Evolutionary conservation across 2,329 filamentous ascomycete genomes (phyloP), one percentile per base, ranked within the genome.

Genomic region (Plectosphaerella cucumerina): DNA sequence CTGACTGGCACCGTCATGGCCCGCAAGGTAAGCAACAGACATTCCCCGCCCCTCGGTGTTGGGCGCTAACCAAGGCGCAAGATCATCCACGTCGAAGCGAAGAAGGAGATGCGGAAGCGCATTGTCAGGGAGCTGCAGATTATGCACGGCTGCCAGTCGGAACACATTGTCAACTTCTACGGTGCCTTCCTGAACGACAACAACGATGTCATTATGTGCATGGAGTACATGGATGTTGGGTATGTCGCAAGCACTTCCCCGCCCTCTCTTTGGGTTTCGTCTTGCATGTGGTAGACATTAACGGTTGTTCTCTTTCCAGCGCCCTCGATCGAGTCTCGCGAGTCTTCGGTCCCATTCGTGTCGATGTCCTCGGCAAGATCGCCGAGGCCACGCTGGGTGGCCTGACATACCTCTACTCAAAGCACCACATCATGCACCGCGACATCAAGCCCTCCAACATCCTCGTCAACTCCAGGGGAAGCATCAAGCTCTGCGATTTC

Each of bases 221-320:
- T 99, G 94, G 94, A 99, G 70, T 97, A 99, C 68, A 96, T 96
- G 90, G 94, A 99, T 71, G 90, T 93, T 67, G 94, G 94, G 94
- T 97, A 80, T 71, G 89, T 75, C 11, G 9, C 22, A 14, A n/a
- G n/a, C n/a, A n/a, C n/a, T n/a, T n/a, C n/a, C 22, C 17, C 20
- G 8, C 6, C 5, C 39, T 37, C n/a, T 15, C 31, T 18, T 21
- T 42, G 14, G 22, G 11, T 11, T 17, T 43, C 18, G 15, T 18
- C 15, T 18, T 42, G 17, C 23, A 8, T 31, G 26, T 11, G 3
- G 9, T 4, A 6, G 10, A 9, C 31, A 15, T 12, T 18, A 11
- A 20, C 15, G n/a, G 17, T 18, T 10, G n/a, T 22, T 10, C 20
- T 10, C 17, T 51, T 47, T 51, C 56, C 66, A 97, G 94, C 48